phyloP scores from a whole-genome alignment of 139 green algal species.

The Picocystis salinarum region DNA sequence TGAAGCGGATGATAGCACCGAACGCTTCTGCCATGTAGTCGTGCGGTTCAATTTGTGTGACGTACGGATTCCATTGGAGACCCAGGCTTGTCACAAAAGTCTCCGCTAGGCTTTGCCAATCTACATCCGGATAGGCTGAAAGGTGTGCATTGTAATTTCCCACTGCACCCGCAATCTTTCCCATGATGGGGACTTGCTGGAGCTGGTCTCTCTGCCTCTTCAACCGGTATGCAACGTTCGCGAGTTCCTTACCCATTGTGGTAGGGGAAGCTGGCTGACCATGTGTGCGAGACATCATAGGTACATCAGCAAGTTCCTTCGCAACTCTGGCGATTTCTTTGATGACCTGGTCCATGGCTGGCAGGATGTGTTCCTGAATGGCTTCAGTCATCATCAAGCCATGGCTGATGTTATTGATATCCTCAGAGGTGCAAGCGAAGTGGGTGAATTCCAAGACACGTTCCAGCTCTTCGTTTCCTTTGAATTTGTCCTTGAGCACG shows the following conservation, averaged over 20 bases:
- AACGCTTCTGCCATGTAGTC: constrained; percentile 89
- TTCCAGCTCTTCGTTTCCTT: constrained; percentile 9
- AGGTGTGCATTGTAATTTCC: constrained; percentile 99
- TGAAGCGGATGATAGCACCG: constrained; percentile 69
- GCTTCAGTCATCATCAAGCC: constrained; percentile 86
- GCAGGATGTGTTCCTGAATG: constrained; percentile 49
- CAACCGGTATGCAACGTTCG: constrained; percentile 75
- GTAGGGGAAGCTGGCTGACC: constrained; percentile 91
- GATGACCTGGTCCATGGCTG: constrained; percentile 74
- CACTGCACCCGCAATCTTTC: constrained; percentile 92
- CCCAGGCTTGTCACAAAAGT: constrained; percentile 59
- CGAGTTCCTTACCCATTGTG: constrained; percentile 98
- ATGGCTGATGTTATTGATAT: constrained; percentile 99
- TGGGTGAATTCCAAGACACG: constrained; percentile 83
- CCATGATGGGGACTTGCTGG: constrained; percentile 35
- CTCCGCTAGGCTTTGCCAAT: constrained; percentile 65
- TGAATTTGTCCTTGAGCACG: constrained; percentile 72
- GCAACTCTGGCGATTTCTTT: constrained; percentile 38
- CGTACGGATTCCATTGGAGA: constrained; percentile 71
- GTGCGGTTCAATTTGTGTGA: constrained; percentile 92
- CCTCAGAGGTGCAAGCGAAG: constrained; percentile 97
- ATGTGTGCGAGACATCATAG: constrained; percentile 92
- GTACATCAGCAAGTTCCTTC: constrained; percentile 53
- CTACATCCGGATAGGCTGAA: constrained; percentile 76
- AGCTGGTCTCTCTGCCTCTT: constrained; percentile 32